Conservation (phyloP, 2,329 filamentous ascomycete genomes). For the Hymenoscyphus fructigenus region DNA sequence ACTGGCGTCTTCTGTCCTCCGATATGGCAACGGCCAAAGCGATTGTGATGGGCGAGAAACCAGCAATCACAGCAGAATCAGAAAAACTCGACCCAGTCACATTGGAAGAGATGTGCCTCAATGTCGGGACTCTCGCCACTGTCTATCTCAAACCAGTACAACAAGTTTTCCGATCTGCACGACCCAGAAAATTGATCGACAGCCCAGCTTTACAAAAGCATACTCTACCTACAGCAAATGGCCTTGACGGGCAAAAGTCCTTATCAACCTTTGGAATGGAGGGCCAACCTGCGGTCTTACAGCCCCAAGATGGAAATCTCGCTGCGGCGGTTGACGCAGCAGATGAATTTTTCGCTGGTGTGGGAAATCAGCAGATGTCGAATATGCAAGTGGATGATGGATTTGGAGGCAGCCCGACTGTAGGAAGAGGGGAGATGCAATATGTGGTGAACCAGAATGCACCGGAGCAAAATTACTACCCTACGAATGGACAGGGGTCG, state of each 20-base stretch:
- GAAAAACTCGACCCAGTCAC: conserved; percentile 90
- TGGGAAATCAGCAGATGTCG: conserved; percentile 73
- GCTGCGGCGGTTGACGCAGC: conserved; percentile 77
- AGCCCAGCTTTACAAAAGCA: conserved; percentile 83
- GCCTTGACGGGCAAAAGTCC: conserved; percentile 57
- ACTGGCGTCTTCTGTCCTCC: conserved; percentile 93
- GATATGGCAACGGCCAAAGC: conserved; percentile 83
- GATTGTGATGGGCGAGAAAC: conserved; percentile 97
- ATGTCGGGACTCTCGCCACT: conserved; percentile 91
- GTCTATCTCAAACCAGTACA: conserved; percentile 98
- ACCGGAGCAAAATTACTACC: conserved; percentile 73
- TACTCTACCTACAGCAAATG: conserved; percentile 52
- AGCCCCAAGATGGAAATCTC: conserved; percentile 48
- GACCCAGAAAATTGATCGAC: conserved; percentile 75
- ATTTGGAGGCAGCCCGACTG: conserved; percentile 53
- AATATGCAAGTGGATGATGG: conserved; percentile 67
- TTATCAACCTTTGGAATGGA: conserved; percentile 57
- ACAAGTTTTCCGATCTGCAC: conserved; percentile 88
- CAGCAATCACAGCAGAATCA: conserved; percentile 91
- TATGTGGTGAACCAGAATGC: conserved; percentile 82
- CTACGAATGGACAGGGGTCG: conserved; percentile 59
- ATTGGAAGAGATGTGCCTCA: conserved; percentile 94
- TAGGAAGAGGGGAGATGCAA: conserved; percentile 51
- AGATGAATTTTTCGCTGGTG: conserved; percentile 82
- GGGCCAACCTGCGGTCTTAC: conserved; percentile 35